Percentiles rank a stretch among this genome's conserved stretches.
phyloP scores from a whole-genome alignment of 2,329 filamentous ascomycete genomes.

The Calonectria ilicicola region DNA sequence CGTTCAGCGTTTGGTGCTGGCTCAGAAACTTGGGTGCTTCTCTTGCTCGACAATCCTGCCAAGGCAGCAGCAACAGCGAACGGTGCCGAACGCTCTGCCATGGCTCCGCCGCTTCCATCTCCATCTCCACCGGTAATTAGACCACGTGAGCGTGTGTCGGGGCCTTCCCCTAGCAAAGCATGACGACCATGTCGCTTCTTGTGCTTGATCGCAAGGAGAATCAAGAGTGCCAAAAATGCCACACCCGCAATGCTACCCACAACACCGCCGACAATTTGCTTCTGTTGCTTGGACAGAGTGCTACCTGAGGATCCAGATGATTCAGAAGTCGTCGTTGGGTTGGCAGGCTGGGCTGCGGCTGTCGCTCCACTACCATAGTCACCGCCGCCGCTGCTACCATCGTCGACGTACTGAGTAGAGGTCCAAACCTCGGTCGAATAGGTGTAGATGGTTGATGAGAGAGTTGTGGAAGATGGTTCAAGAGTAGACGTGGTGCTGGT shows the following conservation, averaged over 20 bases:
- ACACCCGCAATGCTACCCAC: conserved; percentile 69
- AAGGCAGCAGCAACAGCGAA: conserved; percentile 61
- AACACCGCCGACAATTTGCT: conserved; percentile 66
- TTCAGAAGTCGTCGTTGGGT: conserved; percentile 33
- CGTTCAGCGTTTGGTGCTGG: conserved; percentile 59
- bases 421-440: conserved; percentile 42
- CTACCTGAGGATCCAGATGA: conserved; percentile 28
- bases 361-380: conserved; percentile 29
- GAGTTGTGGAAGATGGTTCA: conserved; percentile 25
- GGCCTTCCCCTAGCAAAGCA: conserved; percentile 57
- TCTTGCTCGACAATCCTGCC: conserved; percentile 59
- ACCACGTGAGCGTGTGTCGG: conserved; percentile 44
- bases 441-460: conserved; percentile 39
- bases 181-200: conserved; percentile 63
- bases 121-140: conserved; percentile 42
- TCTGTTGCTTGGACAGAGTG: conserved; percentile 47
- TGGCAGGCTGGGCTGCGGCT: conserved; percentile 32
- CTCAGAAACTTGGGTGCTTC: conserved; percentile 38
- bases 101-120: conserved; percentile 43
- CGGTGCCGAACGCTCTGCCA: conserved; percentile 59
- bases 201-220: conserved; percentile 66
- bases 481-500: conserved; percentile 18
- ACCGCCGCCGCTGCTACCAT: conserved; percentile 24
- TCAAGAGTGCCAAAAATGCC: conserved; percentile 66
- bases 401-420: conserved; percentile 35